These are phyloP conservation scores for Skeletonema costatum DNA, from an alignment of 108 stramenopile genomes.

Conservation along the genomic window DNA sequence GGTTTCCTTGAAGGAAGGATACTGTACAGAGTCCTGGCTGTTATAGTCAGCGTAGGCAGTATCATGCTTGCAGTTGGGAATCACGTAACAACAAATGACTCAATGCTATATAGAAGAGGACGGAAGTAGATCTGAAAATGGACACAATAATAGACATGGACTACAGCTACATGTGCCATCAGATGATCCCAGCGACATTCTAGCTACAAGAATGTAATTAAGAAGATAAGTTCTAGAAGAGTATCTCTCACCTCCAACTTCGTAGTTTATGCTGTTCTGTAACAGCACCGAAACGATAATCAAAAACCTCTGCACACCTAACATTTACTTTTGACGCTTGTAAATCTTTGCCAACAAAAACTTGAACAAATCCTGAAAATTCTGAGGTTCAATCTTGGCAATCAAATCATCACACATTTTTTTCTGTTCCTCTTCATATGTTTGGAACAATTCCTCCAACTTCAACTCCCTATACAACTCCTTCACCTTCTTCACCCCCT, in stretches of 20 bases:
- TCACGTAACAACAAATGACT: neutral
- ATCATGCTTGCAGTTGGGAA: conserved; percentile 19
- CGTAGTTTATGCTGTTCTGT: neutral
- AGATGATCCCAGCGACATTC: neutral
- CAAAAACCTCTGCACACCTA: neutral
- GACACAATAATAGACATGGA: neutral
- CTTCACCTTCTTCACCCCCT: conserved; percentile 83
- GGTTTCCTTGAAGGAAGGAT: conserved; percentile 38
- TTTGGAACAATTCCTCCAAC: conserved; percentile 69
- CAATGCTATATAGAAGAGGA: neutral
- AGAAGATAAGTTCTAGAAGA: neutral
- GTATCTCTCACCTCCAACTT: neutral
- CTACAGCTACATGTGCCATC: neutral
- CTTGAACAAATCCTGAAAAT: conserved; percentile 76
- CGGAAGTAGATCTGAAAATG: neutral
- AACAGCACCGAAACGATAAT: neutral
- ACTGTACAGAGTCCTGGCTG: conserved; percentile 42
- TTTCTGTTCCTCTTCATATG: conserved; percentile 90
- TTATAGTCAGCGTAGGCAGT: conserved; percentile 42
- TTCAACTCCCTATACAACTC: conserved; percentile 84
- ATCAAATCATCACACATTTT: conserved; percentile 52
- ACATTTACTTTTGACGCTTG: conserved; percentile 90
- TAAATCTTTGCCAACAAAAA: conserved; percentile 92
- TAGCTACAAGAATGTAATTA: neutral
- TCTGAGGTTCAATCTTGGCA: conserved; percentile 53